These are phyloP conservation scores for Paecilomyces dactylethromorphus DNA, from an alignment of 2,329 filamentous ascomycete species.

Conservation along the genomic window DNA sequence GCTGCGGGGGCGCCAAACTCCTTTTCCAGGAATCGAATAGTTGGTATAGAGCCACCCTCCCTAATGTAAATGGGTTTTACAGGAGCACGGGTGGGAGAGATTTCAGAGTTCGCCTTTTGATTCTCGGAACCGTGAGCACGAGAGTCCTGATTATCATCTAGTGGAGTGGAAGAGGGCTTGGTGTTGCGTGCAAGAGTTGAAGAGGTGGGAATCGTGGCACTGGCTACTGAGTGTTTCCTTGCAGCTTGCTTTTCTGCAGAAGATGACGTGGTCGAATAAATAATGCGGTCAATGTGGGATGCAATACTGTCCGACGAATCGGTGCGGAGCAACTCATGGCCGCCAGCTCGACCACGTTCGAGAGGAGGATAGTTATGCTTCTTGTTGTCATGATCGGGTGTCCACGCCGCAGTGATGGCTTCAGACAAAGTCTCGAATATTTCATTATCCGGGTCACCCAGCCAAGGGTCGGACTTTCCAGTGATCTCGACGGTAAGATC, in stretches of 20 bases:
- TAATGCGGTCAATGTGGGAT: slow-evolving; percentile 32
- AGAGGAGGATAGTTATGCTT: slow-evolving; percentile 28
- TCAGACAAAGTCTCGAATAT: slow-evolving; percentile 85
- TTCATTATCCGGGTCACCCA: slow-evolving; percentile 82
- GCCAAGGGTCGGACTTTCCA: slow-evolving; percentile 91
- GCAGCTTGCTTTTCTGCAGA: slow-evolving; percentile 20
- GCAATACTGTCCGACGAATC: slow-evolving; percentile 34
- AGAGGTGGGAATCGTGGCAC: slow-evolving; percentile 28
- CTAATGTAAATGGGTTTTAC: slow-evolving; percentile 75
- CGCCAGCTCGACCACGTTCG: slow-evolving; percentile 11
- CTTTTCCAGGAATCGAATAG: slow-evolving; percentile 89
- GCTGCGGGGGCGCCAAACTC: slow-evolving; percentile 87
- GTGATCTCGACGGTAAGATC: slow-evolving; percentile 75
- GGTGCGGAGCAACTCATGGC: slow-evolving; percentile 20
- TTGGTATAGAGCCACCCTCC: slow-evolving; percentile 91
- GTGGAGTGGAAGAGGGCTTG: background rate
- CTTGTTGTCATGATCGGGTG: slow-evolving; percentile 28
- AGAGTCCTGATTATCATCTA: background rate
- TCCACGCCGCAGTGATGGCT: slow-evolving; percentile 82
- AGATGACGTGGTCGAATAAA: slow-evolving; percentile 31
- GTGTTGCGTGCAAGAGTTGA: slow-evolving; percentile 31
- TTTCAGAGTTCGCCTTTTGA: background rate
- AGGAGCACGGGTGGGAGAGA: background rate
- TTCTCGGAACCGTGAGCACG: background rate
- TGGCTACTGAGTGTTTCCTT: slow-evolving; percentile 19